Evolutionary conservation across 306 rosid genomes (phyloP), one percentile per base, ranked within the genome.

Genomic region (Pueraria montana): DNA sequence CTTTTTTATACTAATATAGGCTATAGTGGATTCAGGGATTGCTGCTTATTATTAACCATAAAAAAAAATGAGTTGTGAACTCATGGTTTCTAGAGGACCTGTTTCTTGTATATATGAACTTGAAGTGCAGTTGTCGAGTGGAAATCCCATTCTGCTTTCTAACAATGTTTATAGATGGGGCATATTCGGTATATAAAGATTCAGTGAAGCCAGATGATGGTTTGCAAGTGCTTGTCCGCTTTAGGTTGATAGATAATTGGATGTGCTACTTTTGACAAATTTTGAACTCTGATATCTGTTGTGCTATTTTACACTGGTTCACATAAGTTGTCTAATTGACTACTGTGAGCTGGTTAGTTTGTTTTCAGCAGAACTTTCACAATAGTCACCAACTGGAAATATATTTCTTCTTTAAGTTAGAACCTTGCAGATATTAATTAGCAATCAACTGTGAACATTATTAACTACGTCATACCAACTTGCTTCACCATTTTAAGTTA

Each of bases 151-250:
- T 30, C 34, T 30, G 34, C 34, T 30, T 30, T 30, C 18, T n/a
- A 27, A 18, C 59, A 27, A 34, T 34, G 14, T 49, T 32, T 40
- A 40, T 4, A 17, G 62, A 42, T 10, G n/a, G 74, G 50, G 27
- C 67, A 43, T 18, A 10, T 71, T 43, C 70, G 50, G 34, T 20
- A 12, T 26, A 48, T 40, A 67, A 56, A 66, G 38, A 74, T 58
- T 46, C 27, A 3, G 50, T 43, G 45, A 74, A 34, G 79, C 30
- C 36, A 30, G 34, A 24, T 40, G 32, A 12, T 42, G 50, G 63
- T 64, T 80, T 42, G 18, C 75, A 48, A 40, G 26, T 75, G 58
- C 61, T 56, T 80, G 24, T 76, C 32, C 43, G 58, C 67, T 66
- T 66, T 49, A 43, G 52, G 26, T 67, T 80, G 55, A 80, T 18